These are phyloP conservation scores for Penicillium sp. DNA, from an alignment of 2,329 filamentous ascomycete species.

Conservation along the genomic window DNA sequence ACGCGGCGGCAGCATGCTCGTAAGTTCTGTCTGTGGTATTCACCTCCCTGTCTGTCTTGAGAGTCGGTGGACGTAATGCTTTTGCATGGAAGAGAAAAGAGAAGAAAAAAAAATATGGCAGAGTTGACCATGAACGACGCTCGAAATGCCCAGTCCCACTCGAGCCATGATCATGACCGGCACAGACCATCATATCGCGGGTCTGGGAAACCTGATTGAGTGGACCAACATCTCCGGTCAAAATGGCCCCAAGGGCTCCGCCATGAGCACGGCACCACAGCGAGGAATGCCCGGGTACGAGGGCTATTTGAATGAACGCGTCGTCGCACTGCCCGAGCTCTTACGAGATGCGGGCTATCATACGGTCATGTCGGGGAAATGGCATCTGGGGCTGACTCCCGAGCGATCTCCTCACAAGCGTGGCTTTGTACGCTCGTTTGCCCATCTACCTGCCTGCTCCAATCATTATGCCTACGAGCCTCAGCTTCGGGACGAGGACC, in stretches of 20 bases:
- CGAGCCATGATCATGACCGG: conserved; percentile 62
- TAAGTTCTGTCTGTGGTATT: neutral
- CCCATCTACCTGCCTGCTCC: conserved; percentile 55
- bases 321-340: conserved; percentile 54
- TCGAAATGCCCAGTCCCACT: conserved; percentile 39
- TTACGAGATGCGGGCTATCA: conserved; percentile 54
- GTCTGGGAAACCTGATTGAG: conserved; percentile 55
- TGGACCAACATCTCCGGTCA: conserved; percentile 52
- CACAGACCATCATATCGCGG: conserved; percentile 52
- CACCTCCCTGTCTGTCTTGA: too few relatives aligned
- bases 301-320: conserved; percentile 56
- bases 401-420: conserved; percentile 52
- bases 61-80: too few relatives aligned
- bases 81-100: too few relatives aligned
- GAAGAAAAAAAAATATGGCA: neutral
- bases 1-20: conserved; percentile 59
- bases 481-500: conserved; percentile 35
- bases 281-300: conserved; percentile 57
- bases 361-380: conserved; percentile 58
- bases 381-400: conserved; percentile 56
- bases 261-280: conserved; percentile 50
- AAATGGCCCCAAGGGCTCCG: conserved; percentile 47
- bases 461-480: conserved; percentile 55
- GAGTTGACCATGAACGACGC: neutral
- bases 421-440: conserved; percentile 56